Evolutionary conservation across 1,284 basidiomycete genomes (phyloP), one percentile per base, ranked within the genome.

Genomic region (Ganoderma lingzhi): DNA sequence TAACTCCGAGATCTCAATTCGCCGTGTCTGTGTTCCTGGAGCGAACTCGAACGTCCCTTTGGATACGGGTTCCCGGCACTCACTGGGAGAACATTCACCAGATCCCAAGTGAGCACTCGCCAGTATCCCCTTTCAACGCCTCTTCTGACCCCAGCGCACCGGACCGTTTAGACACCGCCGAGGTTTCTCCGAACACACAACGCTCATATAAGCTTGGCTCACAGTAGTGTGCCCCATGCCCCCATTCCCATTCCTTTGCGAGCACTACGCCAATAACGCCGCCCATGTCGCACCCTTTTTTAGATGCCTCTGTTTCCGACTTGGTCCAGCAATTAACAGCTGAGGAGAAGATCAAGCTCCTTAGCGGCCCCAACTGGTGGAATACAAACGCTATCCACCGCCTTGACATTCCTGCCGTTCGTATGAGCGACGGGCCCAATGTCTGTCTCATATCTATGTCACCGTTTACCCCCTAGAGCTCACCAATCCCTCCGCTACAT

Each of bases 281-380:
- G 39, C 14, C 35, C 41, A 82, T 81, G 80, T 76, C 80, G 56
- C 82, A 78, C 70, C 79, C 83, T 19, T 91, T 92, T 77, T 82
- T 90, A 45, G 79, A 85, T 51, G 88, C 87, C 6, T 80, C 83
- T 63, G 83, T 91, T 44, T 79, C 84, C 1, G 83, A 87, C 35
- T 82, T 92, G 10, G 83, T 90, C 71, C 77, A 80, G 45, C 82
- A 85, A 69, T 83, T 92, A 62, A 84, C 84, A 48, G 82, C 84
- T 2, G 87, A 90, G 53, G 90, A 92, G 80, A 91, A 91, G 78
- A 88, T 91, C 65, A 78, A 83, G 3, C 82, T 93, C 30, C 84
- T 92, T 3, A 85, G 87, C 51, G 90, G 86, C 10, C 89, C 89
- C 3, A 89, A 90, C 73, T 92, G 90, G 87, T 90, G 91, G 91